phyloP scores from a whole-genome alignment of 257 asterid species.

The Solanum dulcamara region DNA sequence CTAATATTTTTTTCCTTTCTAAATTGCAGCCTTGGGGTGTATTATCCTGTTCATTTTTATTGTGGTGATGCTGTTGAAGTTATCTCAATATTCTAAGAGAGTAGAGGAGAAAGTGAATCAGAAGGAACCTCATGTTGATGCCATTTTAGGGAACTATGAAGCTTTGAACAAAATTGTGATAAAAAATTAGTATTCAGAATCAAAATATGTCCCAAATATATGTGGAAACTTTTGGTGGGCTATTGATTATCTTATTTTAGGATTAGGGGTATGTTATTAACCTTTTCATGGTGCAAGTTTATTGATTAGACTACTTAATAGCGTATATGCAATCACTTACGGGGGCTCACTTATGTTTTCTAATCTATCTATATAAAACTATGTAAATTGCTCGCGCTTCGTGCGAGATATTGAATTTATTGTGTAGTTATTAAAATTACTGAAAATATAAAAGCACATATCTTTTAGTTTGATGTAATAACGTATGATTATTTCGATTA shows the following conservation, averaged over 20 bases:
- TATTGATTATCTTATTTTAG: neutral
- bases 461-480: no score
- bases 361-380: no score
- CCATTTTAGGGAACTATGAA: neutral
- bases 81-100: neutral
- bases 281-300: no score
- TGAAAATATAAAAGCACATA: no score
- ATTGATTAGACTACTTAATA: no score
- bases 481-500: no score
- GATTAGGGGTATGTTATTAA: neutral
- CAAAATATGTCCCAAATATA: neutral
- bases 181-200: neutral
- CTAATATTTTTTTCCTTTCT: neutral
- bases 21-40: neutral
- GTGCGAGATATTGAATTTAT: no score
- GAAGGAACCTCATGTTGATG: neutral
- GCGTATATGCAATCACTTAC: no score
- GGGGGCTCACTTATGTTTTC: no score
- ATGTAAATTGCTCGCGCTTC: no score
- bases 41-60: neutral
- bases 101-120: neutral
- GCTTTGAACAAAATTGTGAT: neutral
- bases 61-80: neutral
- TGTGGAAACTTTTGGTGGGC: neutral
- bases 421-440: no score